Evolutionary conservation across 768 basidiomycete species (phyloP), one percentile per base, ranked within the genome.

Genomic region (Daedaleopsis sinensis): DNA sequence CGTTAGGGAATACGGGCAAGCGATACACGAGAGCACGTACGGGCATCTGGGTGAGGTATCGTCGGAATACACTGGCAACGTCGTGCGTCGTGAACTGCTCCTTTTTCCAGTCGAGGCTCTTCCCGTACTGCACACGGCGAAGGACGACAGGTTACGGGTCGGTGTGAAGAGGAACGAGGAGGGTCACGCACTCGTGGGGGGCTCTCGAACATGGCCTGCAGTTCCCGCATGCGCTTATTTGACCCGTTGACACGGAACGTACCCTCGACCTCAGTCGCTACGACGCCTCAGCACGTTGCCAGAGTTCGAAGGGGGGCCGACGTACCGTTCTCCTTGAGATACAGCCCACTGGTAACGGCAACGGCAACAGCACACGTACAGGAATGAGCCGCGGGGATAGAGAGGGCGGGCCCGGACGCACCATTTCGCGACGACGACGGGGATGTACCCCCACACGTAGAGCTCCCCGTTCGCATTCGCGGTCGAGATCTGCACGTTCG

Each of bases 391-490:
- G 32, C 55, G 48, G 39, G 37, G 42, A 58, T 62, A 50, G 65
- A 37, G 55, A 66, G 57, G 61, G 39, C 58, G 48, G 52, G 43
- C 48, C 46, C 38, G 16, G 55, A 77, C 88, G 69, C 68, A 94
- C 93, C 94, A 98, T 77, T 97, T 98, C 49, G 96, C 96, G 44
- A 99, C 96, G 55, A 98, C 95, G 44, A 98, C 93, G 10, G 96
- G 96, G 52, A 99, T 93, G 72, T 91, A 91, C 1, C 96, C 94
- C 90, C 93, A 96, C 6, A 94, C 90, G 71, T 91, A 93, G 18
- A 93, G 81, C 65, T 91, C 87, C 9, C 94, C 94, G 62, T 85
- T 85, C 12, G 89, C 80, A 60, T 90, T 91, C 7, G 92, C 88
- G 15, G 95, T 96, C 11, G 91, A 93, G 71, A 98, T 96, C 71